Base-by-base conservation (phyloP, 768 basidiomycete genomes). In the Russula virescens region DNA sequence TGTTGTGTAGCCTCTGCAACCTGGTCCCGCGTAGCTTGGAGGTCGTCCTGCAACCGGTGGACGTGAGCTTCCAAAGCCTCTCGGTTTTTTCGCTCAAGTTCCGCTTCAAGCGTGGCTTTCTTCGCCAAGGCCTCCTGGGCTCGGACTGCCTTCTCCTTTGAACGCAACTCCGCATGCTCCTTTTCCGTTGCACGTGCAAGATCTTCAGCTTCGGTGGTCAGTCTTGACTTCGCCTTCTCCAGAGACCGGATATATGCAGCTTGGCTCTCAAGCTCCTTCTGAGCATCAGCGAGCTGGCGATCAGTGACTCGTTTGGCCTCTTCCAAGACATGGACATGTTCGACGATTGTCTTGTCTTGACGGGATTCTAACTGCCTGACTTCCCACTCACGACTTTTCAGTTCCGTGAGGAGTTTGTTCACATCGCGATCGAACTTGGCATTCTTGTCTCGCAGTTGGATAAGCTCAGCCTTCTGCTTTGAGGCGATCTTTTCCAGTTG, bases 311-410 rank as follows among this genome's bases (percentile, higher is more conserved):
- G 86, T 74, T 98, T 98, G 18, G 96, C 96, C 71, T 95, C 91
- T 72, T 98, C 94, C 13, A 96, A 80, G 31, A 98, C 96, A 71
- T 98, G 88, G 26, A 97, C 92, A 70, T 98, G 96, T 73, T 98
- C 95, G 48, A 98, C 94, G 62, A 97, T 95, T n/a, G 91, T 97
- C 77, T 95, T 98, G 78, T 98, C 93, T 71, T 97, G 89, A 71
- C 82, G 85, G 3, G 90, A 88, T 56, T 89, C 86, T 10, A 98
- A 76, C 66, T 95, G 89, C 66, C 86, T 90, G 66, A 92, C 82
- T 60, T 95, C 91, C 83, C 87, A 88, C 68, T 97, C 91, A 52
- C 88, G 84, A 47, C 79, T 80, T 71, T 91, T 88, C 52, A 96
- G 77, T 62, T 95, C 91, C 9, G 81, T 80, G n/a, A 89, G 77